Percentiles rank a stretch among this genome's conserved stretches.
Conservation (phyloP, 2,329 filamentous ascomycete species). For the Lecanicillium sp. region DNA sequence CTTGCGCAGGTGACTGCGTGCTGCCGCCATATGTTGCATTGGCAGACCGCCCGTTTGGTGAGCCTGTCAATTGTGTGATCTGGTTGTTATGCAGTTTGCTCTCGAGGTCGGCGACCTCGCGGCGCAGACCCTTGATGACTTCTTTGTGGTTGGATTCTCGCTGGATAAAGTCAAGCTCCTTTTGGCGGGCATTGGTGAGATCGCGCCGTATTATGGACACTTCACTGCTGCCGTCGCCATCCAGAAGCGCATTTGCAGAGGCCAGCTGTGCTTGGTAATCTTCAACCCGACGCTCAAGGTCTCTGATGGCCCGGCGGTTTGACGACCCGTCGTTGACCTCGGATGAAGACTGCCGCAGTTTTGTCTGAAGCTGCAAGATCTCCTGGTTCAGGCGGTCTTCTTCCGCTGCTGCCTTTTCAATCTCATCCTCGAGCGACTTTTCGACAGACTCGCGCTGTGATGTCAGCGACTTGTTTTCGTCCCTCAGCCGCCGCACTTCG, state of each 20-base stretch:
- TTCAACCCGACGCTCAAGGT: slow-evolving; percentile 54
- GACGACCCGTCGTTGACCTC: slow-evolving; percentile 47
- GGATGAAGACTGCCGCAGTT: slow-evolving; percentile 33
- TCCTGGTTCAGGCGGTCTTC: slow-evolving; percentile 53
- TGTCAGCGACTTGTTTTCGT: slow-evolving; percentile 51
- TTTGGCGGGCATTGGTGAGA: slow-evolving; percentile 54
- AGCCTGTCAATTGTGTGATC: slow-evolving; percentile 36
- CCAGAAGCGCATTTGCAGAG: slow-evolving; percentile 22
- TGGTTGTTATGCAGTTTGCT: slow-evolving; percentile 57
- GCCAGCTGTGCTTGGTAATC: slow-evolving; percentile 41
- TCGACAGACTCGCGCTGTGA: slow-evolving; percentile 53
- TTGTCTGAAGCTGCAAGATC: slow-evolving; percentile 41
- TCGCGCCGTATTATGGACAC: slow-evolving; percentile 54
- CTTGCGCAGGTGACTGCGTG: slow-evolving; percentile 12
- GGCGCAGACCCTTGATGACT: slow-evolving; percentile 52
- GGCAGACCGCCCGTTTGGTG: slow-evolving; percentile 3
- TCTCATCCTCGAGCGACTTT: slow-evolving; percentile 55
- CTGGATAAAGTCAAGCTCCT: slow-evolving; percentile 55
- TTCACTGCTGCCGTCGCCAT: slow-evolving; percentile 39
- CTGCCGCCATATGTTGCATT: slow-evolving; percentile 10
- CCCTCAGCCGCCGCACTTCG: slow-evolving; percentile 55
- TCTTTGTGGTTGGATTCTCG: slow-evolving; percentile 59
- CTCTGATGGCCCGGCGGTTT: slow-evolving; percentile 53
- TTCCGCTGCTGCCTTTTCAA: slow-evolving; percentile 57
- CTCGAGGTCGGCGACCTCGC: slow-evolving; percentile 58